Percentiles rank a stretch among this genome's conserved stretches.
phyloP scores from a whole-genome alignment of 2,329 filamentous ascomycete genomes.

The Talaromyces sp. region DNA sequence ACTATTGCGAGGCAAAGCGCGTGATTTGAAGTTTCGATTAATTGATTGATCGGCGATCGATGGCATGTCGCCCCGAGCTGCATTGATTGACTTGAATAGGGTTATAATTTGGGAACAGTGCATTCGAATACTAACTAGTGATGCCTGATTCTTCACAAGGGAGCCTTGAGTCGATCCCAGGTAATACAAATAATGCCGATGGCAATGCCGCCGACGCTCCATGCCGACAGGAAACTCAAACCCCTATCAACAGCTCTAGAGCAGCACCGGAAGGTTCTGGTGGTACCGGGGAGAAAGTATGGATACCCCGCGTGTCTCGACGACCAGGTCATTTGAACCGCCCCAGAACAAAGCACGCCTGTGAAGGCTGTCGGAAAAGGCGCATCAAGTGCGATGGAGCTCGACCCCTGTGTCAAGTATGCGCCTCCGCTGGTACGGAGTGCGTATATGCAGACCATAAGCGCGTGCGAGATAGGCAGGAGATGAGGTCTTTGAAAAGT shows the following conservation, averaged over 20 bases:
- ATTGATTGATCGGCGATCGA: background rate
- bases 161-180: background rate
- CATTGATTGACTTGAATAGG: background rate
- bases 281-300: constrained; percentile 2
- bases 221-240: background rate
- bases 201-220: too few species aligned
- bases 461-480: constrained; percentile 34
- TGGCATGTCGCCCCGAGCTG: background rate
- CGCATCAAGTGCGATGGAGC: constrained; percentile 37
- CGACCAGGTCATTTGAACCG: background rate
- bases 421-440: constrained; percentile 23
- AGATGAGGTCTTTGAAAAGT: constrained; percentile 24
- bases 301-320: constrained; percentile 2
- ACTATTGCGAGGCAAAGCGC: background rate
- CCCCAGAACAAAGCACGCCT: constrained; percentile 23
- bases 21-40: background rate
- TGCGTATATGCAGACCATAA: constrained; percentile 36
- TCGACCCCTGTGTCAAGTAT: constrained; percentile 28
- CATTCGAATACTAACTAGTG: background rate
- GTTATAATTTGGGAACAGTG: background rate
- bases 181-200: too few species aligned
- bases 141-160: constrained; percentile 2
- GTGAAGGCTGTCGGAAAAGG: constrained; percentile 35
- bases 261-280: background rate
- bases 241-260: background rate